Base-by-base conservation (phyloP, 2,329 filamentous ascomycete species). In the Xenoacremonium recifei region DNA sequence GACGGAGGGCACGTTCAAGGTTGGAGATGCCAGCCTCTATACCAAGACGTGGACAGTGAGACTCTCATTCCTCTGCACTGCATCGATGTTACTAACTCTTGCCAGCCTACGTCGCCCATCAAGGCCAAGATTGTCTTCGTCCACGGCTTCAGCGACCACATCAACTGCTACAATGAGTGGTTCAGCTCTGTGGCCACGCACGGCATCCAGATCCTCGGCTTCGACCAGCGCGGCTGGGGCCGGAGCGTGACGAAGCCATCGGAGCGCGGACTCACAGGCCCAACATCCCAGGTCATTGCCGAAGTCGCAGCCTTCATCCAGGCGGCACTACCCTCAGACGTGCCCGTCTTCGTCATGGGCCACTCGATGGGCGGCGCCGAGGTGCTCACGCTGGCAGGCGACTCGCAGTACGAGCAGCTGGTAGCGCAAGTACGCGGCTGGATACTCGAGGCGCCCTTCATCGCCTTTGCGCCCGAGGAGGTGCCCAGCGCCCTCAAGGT, bases 151-250 rank as follows among this genome's bases (percentile, higher is more conserved):
- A 89, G 82, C 64, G 91, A 96, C 66, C 89, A 95, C 65, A 72
- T 87, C 63, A 82, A 87, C 65, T 79, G 82, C 44, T 95, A 96
- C 69, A 77, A 82, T 60, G 75, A 76, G 41, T 77, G 96, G 58
- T 92, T 93, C 67, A 76, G 82, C 5, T 70, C 68, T 12, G 77
- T 96, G 35, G 84, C 86, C 17, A 69, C 72, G 10, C 76, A 76
- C 40, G 87, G 86, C 48, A 90, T 96, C 55, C 82, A 87, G 57
- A 78, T 89, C 35, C 80, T 85, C 58, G 76, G 80, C 48, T 87
- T 91, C 62, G 91, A 96, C 64, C 91, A 96, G 72, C 83, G 82
- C 63, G 90, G 91, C 62, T 96, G 90, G 90, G 91, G 91, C 47
- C 82, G 80, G 42, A 87, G 81, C 40, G 87, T 85, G 17, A 72